Conservation (phyloP, 2,329 filamentous ascomycete genomes). For the Monosporascus ibericus region DNA sequence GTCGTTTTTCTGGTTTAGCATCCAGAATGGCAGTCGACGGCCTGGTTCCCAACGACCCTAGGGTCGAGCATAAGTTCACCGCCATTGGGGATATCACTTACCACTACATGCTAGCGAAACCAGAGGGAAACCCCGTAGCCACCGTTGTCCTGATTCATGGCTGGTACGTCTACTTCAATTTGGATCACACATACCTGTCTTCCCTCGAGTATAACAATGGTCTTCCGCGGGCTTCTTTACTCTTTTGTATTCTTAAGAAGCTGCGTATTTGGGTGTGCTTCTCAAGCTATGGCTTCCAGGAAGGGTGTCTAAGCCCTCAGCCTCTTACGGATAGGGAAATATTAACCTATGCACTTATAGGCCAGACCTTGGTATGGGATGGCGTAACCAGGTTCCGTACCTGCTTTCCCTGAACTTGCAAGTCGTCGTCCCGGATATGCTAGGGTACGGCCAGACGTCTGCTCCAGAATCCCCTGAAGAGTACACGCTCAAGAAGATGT, state of each 20-base stretch:
- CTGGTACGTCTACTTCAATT: constrained; percentile 15
- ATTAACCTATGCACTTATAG: constrained; percentile 46
- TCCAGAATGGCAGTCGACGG: constrained; percentile 43
- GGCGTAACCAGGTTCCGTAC: constrained; percentile 82
- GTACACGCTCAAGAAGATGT: constrained; percentile 67
- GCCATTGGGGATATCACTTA: constrained; percentile 66
- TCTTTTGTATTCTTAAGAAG: too few relatives aligned
- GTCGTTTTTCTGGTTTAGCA: not conserved
- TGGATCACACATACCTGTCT: too few relatives aligned
- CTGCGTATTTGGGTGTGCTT: too few relatives aligned
- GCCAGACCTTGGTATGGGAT: constrained; percentile 77
- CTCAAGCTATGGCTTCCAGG: not conserved
- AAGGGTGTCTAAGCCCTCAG: not conserved
- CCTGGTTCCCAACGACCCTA: constrained; percentile 58
- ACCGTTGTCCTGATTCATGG: constrained; percentile 42
- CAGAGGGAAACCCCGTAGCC: constrained; percentile 35
- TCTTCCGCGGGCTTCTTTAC: too few relatives aligned
- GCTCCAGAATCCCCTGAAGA: constrained; percentile 55
- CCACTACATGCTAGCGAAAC: constrained; percentile 53
- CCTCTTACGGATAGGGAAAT: not conserved
- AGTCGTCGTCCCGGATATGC: constrained; percentile 78
- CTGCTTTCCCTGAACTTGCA: constrained; percentile 66
- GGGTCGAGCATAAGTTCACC: constrained; percentile 58
- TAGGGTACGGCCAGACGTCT: constrained; percentile 77
- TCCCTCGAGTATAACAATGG: too few relatives aligned